phyloP scores from a whole-genome alignment of 768 basidiomycete genomes.

The Pleurotus sapidus region DNA sequence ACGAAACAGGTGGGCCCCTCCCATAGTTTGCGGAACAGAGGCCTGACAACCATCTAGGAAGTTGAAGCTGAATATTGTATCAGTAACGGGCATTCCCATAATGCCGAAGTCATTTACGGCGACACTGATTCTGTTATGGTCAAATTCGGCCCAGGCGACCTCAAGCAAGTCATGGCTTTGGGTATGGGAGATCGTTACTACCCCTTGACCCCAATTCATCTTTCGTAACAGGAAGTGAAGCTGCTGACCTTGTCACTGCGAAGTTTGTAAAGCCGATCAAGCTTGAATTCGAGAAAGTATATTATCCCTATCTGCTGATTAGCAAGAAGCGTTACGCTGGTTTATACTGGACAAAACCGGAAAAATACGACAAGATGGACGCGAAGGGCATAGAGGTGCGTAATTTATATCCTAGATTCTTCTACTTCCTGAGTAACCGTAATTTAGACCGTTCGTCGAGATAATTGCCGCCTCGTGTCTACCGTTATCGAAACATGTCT shows the following conservation, averaged over 20 bases:
- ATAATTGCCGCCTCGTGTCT: conserved; percentile 97
- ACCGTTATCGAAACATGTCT: conserved; percentile 98
- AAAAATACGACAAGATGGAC: conserved; percentile 99
- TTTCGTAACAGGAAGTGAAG: conserved; percentile 69
- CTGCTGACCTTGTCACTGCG: conserved; percentile 84
- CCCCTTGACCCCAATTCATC: no score
- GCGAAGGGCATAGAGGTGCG: conserved; percentile 94
- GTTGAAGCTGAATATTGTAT: conserved; percentile 87
- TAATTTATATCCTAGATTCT: neutral
- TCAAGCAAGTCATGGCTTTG: conserved; percentile 84
- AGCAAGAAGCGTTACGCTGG: conserved; percentile 99
- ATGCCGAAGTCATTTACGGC: conserved; percentile 96
- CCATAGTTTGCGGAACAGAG: neutral
- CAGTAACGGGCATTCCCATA: conserved; percentile 80
- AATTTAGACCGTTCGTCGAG: conserved; percentile 88
- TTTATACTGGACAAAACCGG: conserved; percentile 93
- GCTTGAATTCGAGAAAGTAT: conserved; percentile 98
- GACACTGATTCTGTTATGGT: conserved; percentile 99
- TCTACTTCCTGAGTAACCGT: neutral
- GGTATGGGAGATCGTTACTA: conserved; percentile 45
- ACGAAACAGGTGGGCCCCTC: conserved; percentile 71
- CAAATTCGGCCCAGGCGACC: conserved; percentile 87
- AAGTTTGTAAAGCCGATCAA: conserved; percentile 97
- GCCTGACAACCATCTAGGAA: conserved; percentile 42
- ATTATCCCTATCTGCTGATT: conserved; percentile 96